Evolutionary conservation across 805 yeast species (phyloP), one percentile per base, ranked within the genome.

Genomic region (Brettanomyces naardenensis): DNA sequence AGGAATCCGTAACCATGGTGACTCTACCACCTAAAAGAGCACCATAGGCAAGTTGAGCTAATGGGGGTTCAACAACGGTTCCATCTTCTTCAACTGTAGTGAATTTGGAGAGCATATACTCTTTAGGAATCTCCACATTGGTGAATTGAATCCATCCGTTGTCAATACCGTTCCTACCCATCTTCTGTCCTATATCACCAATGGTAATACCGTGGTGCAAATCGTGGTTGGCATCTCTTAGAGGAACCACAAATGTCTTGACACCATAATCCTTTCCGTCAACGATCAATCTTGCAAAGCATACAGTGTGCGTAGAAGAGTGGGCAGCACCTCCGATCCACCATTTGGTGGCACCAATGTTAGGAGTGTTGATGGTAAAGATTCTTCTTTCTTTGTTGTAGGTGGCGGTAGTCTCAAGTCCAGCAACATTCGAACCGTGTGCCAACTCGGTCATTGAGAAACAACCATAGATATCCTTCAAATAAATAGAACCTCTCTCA

Each of bases 271-370:
- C 97, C 59, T 82, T 75, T 25, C 84, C 90, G 33, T 80, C 67
- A 22, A 86, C 87, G 37, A 84, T 73, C 44, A 89, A 68, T 43
- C 97, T 71, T 4, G 96, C 96, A 58, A 79, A 89, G 19, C 77
- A 82, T n/a, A 80, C 76, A 19, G 86, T 68, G 63, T 89, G 96
- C 21, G 89, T 86, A 5, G 96, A 86, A 17, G 95, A 80, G 60
- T 86, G 94, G 9, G 96, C 96, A 30, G 96, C 96, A 51, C 97
- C 97, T 34, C 97, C 97, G 52, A 89, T 89, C 97, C 97, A 89
- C 96, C 97, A 89, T 59, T 89, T 89, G 19, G 96, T 88, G 31
- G 97, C 96, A 27, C 94, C 89, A 39, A 84, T 59, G 54, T 88
- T 84, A 1, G 97, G 97, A 10, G 97, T 89, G 56, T 85, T 73